phyloP scores from a whole-genome alignment of 441 rosid species.

The Brassica balearica region DNA sequence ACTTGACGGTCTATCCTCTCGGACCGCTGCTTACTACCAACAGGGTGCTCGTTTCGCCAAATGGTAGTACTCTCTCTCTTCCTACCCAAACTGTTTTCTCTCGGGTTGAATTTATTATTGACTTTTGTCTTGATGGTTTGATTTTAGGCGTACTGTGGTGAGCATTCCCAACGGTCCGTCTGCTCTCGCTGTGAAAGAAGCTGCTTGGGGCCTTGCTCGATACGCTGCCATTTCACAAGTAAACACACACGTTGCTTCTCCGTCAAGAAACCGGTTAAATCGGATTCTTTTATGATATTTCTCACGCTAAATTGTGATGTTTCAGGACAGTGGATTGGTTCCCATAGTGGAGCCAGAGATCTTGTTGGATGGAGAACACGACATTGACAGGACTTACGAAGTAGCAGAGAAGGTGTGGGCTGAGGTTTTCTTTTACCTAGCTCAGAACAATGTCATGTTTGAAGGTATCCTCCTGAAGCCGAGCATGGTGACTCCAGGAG shows the following conservation, averaged over 20 bases:
- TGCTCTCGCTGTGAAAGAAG: conserved; percentile 91
- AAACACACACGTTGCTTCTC: conserved; percentile 8
- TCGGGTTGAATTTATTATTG: background rate
- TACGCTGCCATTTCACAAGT: conserved; percentile 92
- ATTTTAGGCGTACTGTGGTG: conserved; percentile 87
- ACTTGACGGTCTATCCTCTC: conserved; percentile 88
- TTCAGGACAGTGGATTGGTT: conserved; percentile 87
- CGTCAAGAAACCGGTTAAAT: conserved; percentile 10
- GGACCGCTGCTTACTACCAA: conserved; percentile 92
- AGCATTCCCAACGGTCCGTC: conserved; percentile 98
- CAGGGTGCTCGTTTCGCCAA: conserved; percentile 97
- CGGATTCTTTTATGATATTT: background rate
- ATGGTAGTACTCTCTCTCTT: conserved; percentile 44
- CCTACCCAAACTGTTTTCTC: background rate
- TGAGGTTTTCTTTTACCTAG: conserved; percentile 89
- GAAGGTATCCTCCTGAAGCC: conserved; percentile 96
- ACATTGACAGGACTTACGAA: conserved; percentile 84
- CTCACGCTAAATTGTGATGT: background rate
- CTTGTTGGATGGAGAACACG: conserved; percentile 88
- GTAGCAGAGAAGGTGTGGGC: conserved; percentile 92
- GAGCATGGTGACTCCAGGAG: conserved; percentile 97
- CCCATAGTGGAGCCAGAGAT: conserved; percentile 98
- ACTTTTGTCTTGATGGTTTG: conserved; percentile 9
- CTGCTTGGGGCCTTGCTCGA: conserved; percentile 98
- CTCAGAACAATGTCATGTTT: conserved; percentile 88